Evolutionary conservation across 176 grass and related monocot species (phyloP).

Genomic region (Urochloa ruziziensis): DNA sequence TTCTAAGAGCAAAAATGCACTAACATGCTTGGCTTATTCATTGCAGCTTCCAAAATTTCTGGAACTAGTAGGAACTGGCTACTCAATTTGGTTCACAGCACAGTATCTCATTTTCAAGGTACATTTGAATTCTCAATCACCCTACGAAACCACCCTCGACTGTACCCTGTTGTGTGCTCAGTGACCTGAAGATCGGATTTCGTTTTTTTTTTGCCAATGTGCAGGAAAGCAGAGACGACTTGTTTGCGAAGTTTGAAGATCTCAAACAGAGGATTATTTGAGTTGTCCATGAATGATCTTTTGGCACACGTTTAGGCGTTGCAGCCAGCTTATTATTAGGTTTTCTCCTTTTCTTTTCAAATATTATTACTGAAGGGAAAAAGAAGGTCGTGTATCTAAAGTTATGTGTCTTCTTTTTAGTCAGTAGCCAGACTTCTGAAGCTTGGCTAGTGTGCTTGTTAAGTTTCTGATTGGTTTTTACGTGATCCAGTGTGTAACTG

Average conservation of each 20-base stretch:
- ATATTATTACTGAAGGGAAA: constrained; percentile 15
- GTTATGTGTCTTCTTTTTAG: neutral
- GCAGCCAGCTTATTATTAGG: constrained; percentile 40
- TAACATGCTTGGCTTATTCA: neutral
- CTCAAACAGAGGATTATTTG: constrained; percentile 53
- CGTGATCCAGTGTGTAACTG: neutral
- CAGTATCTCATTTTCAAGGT: constrained; percentile 70
- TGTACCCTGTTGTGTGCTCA: neutral
- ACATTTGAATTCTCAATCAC: neutral
- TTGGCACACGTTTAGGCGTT: constrained; percentile 21
- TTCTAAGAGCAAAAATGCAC: neutral
- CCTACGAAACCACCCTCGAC: neutral
- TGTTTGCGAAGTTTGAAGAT: constrained; percentile 46
- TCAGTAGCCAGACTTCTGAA: constrained; percentile 8
- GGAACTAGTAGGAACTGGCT: constrained; percentile 62
- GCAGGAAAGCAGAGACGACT: constrained; percentile 66
- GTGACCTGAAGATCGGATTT: neutral
- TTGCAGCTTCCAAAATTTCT: constrained; percentile 81
- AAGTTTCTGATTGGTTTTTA: constrained; percentile 17
- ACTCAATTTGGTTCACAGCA: constrained; percentile 55
- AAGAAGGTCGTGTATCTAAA: constrained; percentile 31
- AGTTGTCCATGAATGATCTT: constrained; percentile 18
- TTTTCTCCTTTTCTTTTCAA: constrained; percentile 14
- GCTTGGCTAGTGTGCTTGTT: constrained; percentile 7
- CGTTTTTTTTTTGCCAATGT: constrained; percentile 2